Conservation (phyloP, 305 asterid genomes). For the Fraxinus platypoda region DNA sequence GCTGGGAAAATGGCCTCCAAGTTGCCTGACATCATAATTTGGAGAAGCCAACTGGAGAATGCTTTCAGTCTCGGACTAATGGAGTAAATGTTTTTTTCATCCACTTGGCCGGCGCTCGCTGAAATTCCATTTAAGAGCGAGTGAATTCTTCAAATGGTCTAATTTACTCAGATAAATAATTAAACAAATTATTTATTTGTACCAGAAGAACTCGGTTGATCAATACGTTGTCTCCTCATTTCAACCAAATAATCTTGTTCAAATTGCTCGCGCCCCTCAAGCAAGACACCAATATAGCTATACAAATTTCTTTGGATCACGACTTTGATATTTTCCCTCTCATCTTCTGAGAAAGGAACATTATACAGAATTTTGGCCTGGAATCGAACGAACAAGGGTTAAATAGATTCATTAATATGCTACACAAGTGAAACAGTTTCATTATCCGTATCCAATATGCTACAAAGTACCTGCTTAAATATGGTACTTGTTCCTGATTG, state of each 20-base stretch:
- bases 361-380: constrained; percentile 74
- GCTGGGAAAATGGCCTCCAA: constrained; percentile 84
- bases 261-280: constrained; percentile 69
- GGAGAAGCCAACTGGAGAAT: constrained; percentile 77
- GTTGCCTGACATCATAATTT: constrained; percentile 62
- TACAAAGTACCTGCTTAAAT: constrained; percentile 66
- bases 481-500: constrained; percentile 81
- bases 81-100: constrained; percentile 47
- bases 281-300: constrained; percentile 62
- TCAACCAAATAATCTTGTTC: constrained; percentile 64
- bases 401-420: neutral
- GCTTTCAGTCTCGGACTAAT: constrained; percentile 58
- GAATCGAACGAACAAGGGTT: constrained; percentile 17
- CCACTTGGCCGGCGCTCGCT: constrained; percentile 46
- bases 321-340: constrained; percentile 58
- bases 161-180: neutral
- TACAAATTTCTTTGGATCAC: constrained; percentile 76
- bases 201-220: constrained; percentile 82
- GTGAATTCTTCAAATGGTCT: neutral
- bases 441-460: neutral
- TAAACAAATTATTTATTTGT: neutral
- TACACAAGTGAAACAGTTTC: constrained; percentile 6
- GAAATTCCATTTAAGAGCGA: constrained; percentile 4
- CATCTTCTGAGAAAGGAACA: constrained; percentile 78
- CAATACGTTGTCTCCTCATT: constrained; percentile 36